These are phyloP conservation scores for Sclerotinia subarctica DNA, from an alignment of 2,329 filamentous ascomycete species.

Conservation along the genomic window DNA sequence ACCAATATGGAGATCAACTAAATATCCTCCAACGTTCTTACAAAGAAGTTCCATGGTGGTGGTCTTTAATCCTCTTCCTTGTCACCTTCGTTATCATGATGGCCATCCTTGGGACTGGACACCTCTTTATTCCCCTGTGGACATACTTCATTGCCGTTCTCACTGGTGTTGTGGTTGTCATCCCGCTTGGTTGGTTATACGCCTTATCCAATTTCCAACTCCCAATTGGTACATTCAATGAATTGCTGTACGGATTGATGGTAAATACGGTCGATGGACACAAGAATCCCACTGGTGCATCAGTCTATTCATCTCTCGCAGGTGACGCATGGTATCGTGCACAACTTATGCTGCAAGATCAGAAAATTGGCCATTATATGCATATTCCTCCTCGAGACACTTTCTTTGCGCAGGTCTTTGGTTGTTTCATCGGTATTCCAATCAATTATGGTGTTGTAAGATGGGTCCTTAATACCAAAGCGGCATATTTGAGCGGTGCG, in stretches of 20 bases:
- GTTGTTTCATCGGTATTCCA: slow-evolving; percentile 55
- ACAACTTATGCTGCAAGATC: slow-evolving; percentile 58
- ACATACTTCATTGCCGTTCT: slow-evolving; percentile 56
- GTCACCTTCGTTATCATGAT: slow-evolving; percentile 50
- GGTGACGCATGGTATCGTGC: slow-evolving; percentile 61
- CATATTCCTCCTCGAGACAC: slow-evolving; percentile 57
- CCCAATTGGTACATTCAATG: slow-evolving; percentile 57
- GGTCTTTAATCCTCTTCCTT: slow-evolving; percentile 52
- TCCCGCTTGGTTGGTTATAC: slow-evolving; percentile 58
- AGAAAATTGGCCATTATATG: slow-evolving; percentile 64
- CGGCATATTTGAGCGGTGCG: slow-evolving; percentile 51
- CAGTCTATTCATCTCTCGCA: slow-evolving; percentile 56
- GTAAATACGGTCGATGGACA: slow-evolving; percentile 49
- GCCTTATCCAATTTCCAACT: slow-evolving; percentile 54
- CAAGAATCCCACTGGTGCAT: slow-evolving; percentile 57
- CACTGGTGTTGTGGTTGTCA: slow-evolving; percentile 53
- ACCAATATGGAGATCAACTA: slow-evolving; percentile 57
- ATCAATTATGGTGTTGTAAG: slow-evolving; percentile 60
- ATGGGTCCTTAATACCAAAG: slow-evolving; percentile 57
- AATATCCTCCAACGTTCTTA: slow-evolving; percentile 57
- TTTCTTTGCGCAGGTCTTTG: slow-evolving; percentile 61
- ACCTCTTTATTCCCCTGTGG: slow-evolving; percentile 58
- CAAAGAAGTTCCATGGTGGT: slow-evolving; percentile 57
- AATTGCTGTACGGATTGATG: slow-evolving; percentile 59
- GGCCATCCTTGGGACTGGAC: slow-evolving; percentile 48